Conservation (phyloP, 768 basidiomycete species). For the Serendipita sp. region DNA sequence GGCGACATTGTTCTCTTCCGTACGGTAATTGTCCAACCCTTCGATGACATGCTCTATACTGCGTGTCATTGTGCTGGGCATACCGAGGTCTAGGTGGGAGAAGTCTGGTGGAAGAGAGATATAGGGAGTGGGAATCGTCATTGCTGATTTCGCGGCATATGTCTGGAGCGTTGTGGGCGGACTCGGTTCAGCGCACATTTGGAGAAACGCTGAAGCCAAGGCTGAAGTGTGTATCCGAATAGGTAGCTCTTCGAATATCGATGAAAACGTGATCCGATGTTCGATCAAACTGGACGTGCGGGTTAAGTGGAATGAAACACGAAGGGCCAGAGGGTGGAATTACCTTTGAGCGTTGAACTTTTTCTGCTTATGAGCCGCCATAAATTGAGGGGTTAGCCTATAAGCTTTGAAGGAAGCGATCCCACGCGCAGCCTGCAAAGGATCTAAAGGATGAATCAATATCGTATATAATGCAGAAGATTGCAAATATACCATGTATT, state of each 20-base stretch:
- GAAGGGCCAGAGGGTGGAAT: slow-evolving; percentile 12
- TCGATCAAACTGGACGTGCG: slow-evolving; percentile 43
- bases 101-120: slow-evolving; percentile 33
- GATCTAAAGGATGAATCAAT: slow-evolving; percentile 29
- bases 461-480: neutral
- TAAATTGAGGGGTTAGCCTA: slow-evolving; percentile 59
- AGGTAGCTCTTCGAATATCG: slow-evolving; percentile 73
- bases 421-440: slow-evolving; percentile 61
- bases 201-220: slow-evolving; percentile 62
- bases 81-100: slow-evolving; percentile 53
- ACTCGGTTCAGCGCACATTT: slow-evolving; percentile 37
- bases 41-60: slow-evolving; percentile 77
- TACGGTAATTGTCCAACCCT: slow-evolving; percentile 67
- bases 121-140: slow-evolving; percentile 12
- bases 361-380: slow-evolving; percentile 63
- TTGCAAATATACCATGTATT: slow-evolving; percentile 44
- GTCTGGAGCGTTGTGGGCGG: slow-evolving; percentile 23
- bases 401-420: slow-evolving; percentile 84
- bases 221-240: slow-evolving; percentile 70
- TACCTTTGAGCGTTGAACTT: slow-evolving; percentile 80
- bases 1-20: slow-evolving; percentile 83
- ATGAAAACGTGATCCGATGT: slow-evolving; percentile 69
- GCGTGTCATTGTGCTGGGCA: slow-evolving; percentile 43
- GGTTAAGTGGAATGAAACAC: neutral
- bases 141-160: slow-evolving; percentile 21